These are phyloP conservation scores for Aphanomyces cochlioides DNA, from an alignment of 352 stramenopile genomes.

Conservation along the genomic window DNA sequence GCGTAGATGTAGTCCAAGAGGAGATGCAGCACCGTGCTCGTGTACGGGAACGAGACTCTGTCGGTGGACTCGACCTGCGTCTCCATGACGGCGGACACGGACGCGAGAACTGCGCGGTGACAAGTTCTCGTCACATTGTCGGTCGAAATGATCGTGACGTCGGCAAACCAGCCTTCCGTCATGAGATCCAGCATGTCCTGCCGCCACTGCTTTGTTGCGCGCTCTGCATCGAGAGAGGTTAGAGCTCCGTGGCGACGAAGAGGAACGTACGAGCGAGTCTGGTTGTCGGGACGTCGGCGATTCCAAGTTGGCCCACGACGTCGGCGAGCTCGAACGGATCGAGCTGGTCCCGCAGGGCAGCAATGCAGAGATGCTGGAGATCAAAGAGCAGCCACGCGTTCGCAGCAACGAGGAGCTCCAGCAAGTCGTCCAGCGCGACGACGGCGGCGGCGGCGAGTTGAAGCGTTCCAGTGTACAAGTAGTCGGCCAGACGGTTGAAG, in stretches of 20 bases:
- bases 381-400: constrained; percentile 3
- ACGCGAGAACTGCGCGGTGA: constrained; percentile 13
- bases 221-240: too few relatives aligned
- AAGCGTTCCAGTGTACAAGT: constrained; percentile 5
- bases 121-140: neutral
- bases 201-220: neutral
- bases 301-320: neutral
- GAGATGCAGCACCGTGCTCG: neutral
- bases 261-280: neutral
- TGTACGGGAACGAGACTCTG: neutral
- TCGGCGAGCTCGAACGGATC: neutral
- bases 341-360: neutral
- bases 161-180: constrained; percentile 1
- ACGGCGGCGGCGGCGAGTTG: neutral
- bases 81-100: neutral
- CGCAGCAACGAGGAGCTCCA: neutral
- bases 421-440: neutral
- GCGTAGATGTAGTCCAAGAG: constrained; percentile 19
- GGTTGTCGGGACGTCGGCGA: neutral
- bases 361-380: neutral
- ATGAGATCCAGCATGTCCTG: constrained; percentile 8
- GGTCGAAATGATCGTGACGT: neutral
- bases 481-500: neutral
- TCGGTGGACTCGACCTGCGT: neutral
- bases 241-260: neutral